phyloP scores from a whole-genome alignment of 495 filamentous ascomycete genomes.

The Podospora appendiculata region DNA sequence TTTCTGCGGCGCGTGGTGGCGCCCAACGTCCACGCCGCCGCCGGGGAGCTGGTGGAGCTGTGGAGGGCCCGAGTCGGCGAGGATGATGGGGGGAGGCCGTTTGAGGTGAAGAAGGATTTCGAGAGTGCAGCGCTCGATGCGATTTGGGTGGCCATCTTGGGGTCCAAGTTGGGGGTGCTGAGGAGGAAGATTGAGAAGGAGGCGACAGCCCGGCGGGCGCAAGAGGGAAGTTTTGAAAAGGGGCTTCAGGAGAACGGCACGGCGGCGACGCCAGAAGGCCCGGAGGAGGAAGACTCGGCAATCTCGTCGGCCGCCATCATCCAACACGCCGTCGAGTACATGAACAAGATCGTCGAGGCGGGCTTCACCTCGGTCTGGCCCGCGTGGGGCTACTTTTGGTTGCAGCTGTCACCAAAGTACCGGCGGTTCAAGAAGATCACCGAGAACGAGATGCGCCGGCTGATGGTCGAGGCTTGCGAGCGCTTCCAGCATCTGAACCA shows the following conservation, averaged over 20 bases:
- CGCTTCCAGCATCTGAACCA: conserved; percentile 4
- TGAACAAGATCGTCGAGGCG: conserved; percentile 2
- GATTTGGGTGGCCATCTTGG: conserved; percentile 26
- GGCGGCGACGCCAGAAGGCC: too few species aligned
- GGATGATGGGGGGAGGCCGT: conserved; percentile 7
- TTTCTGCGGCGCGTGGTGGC: conserved; percentile 25
- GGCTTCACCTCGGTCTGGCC: background rate
- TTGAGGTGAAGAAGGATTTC: conserved; percentile 20
- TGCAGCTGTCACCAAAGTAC: conserved; percentile 7
- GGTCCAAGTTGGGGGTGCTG: conserved; percentile 14
- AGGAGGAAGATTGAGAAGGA: conserved; percentile 10
- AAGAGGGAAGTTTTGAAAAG: too few species aligned
- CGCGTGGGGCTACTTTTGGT: background rate
- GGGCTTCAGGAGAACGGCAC: too few species aligned
- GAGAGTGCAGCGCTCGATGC: conserved; percentile 23
- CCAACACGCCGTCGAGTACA: conserved; percentile 1
- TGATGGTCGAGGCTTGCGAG: conserved; percentile 9
- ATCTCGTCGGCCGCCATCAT: background rate
- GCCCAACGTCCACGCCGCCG: conserved; percentile 18
- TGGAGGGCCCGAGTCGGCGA: background rate
- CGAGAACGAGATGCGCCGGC: conserved; percentile 10
- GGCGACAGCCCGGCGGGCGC: background rate
- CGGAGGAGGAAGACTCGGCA: background rate
- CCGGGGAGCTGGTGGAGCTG: background rate
- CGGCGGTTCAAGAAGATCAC: conserved; percentile 11